Percentiles rank a stretch among this genome's conserved stretches.
Conservation (phyloP, 2,329 filamentous ascomycete genomes). For the Neodidymelliopsis sp. region DNA sequence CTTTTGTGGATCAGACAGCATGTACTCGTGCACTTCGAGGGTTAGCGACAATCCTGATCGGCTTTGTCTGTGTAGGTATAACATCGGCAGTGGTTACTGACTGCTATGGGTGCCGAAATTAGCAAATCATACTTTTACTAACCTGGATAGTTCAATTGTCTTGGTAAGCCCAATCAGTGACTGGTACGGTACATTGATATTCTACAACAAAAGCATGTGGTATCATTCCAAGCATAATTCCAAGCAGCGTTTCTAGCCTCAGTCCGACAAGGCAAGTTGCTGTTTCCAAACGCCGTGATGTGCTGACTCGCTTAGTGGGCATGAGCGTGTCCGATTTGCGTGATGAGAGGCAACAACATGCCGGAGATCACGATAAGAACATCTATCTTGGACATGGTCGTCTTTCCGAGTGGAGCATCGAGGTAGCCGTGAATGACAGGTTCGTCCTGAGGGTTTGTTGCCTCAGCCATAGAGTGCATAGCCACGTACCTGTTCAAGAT, state of each 20-base stretch:
- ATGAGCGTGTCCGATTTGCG: constrained; percentile 72
- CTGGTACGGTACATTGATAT: constrained; percentile 8
- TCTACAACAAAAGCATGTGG: constrained; percentile 14
- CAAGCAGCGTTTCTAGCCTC: background rate
- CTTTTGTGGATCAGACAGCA: background rate
- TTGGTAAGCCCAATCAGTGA: no score
- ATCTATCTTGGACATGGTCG: constrained; percentile 58
- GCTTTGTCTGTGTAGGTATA: no score
- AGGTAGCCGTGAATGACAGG: constrained; percentile 59
- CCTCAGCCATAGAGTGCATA: constrained; percentile 97
- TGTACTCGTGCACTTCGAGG: background rate
- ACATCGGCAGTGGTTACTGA: no score
- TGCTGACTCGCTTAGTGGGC: constrained; percentile 51
- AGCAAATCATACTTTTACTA: no score
- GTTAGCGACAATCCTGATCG: no score
- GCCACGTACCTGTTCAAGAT: constrained; percentile 79
- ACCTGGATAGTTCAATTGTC: no score
- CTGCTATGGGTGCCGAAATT: no score
- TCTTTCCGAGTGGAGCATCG: constrained; percentile 59
- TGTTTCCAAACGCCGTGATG: constrained; percentile 4
- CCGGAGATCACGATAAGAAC: constrained; percentile 73
- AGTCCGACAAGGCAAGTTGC: background rate
- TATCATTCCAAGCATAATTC: constrained; percentile 9
- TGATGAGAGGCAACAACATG: constrained; percentile 80
- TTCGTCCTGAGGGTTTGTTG: constrained; percentile 50